These are phyloP conservation scores for Phascolomyces articulosus DNA, from an alignment of 371 early-diverging fungal species.

Conservation along the genomic window DNA sequence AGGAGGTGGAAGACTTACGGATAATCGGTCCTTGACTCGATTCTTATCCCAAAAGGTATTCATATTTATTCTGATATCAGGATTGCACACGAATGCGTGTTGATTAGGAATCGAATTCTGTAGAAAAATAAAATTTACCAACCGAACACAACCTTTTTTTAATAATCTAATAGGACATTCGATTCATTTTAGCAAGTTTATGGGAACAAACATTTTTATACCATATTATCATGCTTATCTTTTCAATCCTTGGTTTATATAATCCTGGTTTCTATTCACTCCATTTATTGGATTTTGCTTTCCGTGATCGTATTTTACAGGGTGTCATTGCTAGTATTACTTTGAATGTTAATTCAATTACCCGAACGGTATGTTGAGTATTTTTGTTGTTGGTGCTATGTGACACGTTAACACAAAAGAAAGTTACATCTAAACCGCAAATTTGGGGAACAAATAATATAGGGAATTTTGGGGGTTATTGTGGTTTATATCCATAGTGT, in stretches of 20 bases:
- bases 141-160: too few relatives aligned
- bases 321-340: slow-evolving; percentile 65
- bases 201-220: slow-evolving; percentile 38
- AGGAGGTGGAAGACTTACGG: not conserved
- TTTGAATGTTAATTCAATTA: slow-evolving; percentile 54
- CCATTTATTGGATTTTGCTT: slow-evolving; percentile 63
- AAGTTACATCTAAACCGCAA: too few relatives aligned
- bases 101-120: not conserved
- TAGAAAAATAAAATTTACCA: too few relatives aligned
- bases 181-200: slow-evolving; percentile 26
- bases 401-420: too few relatives aligned
- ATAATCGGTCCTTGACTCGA: slow-evolving; percentile 10
- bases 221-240: slow-evolving; percentile 39
- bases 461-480: slow-evolving; percentile 51
- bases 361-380: slow-evolving; percentile 39
- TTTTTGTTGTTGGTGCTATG: too few relatives aligned
- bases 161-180: not conserved
- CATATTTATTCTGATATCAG: not conserved
- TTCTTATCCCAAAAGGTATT: slow-evolving; percentile 2
- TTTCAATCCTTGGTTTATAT: slow-evolving; percentile 44
- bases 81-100: not conserved
- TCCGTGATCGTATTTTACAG: slow-evolving; percentile 58
- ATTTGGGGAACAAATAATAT: not conserved
- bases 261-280: slow-evolving; percentile 50
- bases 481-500: slow-evolving; percentile 60